Conservation (phyloP, 805 yeast genomes). For the Saturnispora sekii region DNA sequence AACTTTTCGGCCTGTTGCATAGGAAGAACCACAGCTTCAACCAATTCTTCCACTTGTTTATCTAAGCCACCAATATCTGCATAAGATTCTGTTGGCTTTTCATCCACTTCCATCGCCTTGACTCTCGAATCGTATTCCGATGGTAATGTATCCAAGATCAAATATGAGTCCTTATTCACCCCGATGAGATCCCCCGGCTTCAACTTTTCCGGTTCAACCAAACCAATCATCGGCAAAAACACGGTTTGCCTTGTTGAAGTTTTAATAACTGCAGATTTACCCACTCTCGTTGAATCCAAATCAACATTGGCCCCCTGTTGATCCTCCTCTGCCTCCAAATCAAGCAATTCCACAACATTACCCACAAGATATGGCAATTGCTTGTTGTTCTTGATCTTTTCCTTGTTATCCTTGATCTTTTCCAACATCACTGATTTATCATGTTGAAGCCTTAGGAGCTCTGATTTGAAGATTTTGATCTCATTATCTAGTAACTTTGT, state of each 20-base stretch:
- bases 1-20: conserved; percentile 98
- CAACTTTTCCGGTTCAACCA: conserved; percentile 83
- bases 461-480: conserved; percentile 89
- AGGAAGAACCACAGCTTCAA: conserved; percentile 96
- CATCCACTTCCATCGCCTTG: conserved; percentile 98
- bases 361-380: conserved; percentile 96
- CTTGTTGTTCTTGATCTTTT: conserved; percentile 89
- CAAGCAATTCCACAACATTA: conserved; percentile 88
- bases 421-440: conserved; percentile 90
- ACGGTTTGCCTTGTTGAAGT: conserved; percentile 97
- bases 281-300: conserved; percentile 79
- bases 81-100: conserved; percentile 94
- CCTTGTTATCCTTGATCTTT: conserved; percentile 90
- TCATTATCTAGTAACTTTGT: conserved; percentile 87
- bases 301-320: conserved; percentile 96
- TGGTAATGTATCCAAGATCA: conserved; percentile 88
- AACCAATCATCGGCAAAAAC: conserved; percentile 88
- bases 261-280: conserved; percentile 96
- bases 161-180: conserved; percentile 92
- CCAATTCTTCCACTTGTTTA: conserved; percentile 95
- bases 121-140: conserved; percentile 97
- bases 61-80: conserved; percentile 97
- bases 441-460: conserved; percentile 79
- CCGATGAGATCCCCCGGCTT: conserved; percentile 98
- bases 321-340: conserved; percentile 74